A percentile compares a stretch with the other conserved stretches of the same genome.
Evolutionary conservation across 148 eudicot genomes (phyloP).

Genomic region (Persicaria maculosa): DNA sequence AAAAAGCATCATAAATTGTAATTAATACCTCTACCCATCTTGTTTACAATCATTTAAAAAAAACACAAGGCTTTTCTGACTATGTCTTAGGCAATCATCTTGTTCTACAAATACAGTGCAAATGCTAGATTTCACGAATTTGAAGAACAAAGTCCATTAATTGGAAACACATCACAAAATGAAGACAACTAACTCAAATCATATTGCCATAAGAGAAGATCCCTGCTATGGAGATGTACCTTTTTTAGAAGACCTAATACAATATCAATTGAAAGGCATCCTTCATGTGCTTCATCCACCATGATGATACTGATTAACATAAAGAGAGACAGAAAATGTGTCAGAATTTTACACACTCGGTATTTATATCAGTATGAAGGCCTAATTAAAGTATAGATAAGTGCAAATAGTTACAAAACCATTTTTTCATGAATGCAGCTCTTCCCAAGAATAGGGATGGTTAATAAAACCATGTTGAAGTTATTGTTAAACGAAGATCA

Average conservation of each 20-base stretch:
- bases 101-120: too few relatives aligned
- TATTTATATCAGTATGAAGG: not conserved
- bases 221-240: constrained; percentile 29
- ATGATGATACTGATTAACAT: constrained; percentile 60
- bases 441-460: too few relatives aligned
- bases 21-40: too few relatives aligned
- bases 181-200: constrained; percentile 1
- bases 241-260: constrained; percentile 88
- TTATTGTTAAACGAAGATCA: too few relatives aligned
- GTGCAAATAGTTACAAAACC: not conserved
- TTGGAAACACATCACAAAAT: constrained; percentile 11
- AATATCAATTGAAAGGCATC: constrained; percentile 89
- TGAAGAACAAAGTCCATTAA: constrained; percentile 1
- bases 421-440: too few relatives aligned
- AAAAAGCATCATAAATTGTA: too few relatives aligned
- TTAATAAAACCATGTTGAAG: too few relatives aligned
- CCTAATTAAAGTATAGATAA: not conserved
- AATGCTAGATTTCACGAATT: too few relatives aligned
- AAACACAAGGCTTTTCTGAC: too few relatives aligned
- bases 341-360: not conserved
- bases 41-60: too few relatives aligned
- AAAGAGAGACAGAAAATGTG: constrained; percentile 1
- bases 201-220: constrained; percentile 1
- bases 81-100: too few relatives aligned
- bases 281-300: constrained; percentile 99